Evolutionary conservation across 306 rosid species (phyloP).

Genomic region (Calophaca sinica): DNA sequence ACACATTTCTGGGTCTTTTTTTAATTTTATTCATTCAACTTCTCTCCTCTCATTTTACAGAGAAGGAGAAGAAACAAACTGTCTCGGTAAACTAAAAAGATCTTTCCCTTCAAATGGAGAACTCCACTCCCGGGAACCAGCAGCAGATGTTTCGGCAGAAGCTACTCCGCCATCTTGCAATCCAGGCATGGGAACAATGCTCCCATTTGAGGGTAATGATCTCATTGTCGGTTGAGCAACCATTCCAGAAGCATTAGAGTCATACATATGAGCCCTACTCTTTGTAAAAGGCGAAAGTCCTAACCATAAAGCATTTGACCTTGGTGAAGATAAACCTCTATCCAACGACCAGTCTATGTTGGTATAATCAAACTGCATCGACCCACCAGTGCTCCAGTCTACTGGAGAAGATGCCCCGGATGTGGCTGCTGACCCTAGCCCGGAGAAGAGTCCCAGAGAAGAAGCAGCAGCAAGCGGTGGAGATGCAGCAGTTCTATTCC

Average conservation of each 20-base stretch:
- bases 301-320: conserved; percentile 70
- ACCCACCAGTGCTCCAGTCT: conserved; percentile 90
- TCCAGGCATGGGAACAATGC: conserved; percentile 60
- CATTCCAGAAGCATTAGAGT: conserved; percentile 65
- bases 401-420: conserved; percentile 82
- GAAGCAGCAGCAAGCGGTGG: conserved; percentile 85
- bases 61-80: conserved; percentile 96
- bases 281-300: conserved; percentile 74
- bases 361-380: conserved; percentile 73
- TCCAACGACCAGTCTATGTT: conserved; percentile 94
- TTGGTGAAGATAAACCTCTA: conserved; percentile 60
- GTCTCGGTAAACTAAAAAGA: conserved; percentile 93
- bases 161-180: conserved; percentile 77
- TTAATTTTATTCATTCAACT: conserved; percentile 66
- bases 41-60: conserved; percentile 63
- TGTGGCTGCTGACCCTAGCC: conserved; percentile 72
- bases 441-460: conserved; percentile 94
- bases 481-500: conserved; percentile 72
- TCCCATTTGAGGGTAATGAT: conserved; percentile 64
- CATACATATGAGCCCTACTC: conserved; percentile 59
- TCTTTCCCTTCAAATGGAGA: conserved; percentile 98
- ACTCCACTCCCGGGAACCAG: conserved; percentile 86
- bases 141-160: conserved; percentile 61
- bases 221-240: conserved; percentile 66
- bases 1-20: conserved; percentile 57